Base-by-base conservation (phyloP, 176 grass and related monocot species). In the Poa pratensis region DNA sequence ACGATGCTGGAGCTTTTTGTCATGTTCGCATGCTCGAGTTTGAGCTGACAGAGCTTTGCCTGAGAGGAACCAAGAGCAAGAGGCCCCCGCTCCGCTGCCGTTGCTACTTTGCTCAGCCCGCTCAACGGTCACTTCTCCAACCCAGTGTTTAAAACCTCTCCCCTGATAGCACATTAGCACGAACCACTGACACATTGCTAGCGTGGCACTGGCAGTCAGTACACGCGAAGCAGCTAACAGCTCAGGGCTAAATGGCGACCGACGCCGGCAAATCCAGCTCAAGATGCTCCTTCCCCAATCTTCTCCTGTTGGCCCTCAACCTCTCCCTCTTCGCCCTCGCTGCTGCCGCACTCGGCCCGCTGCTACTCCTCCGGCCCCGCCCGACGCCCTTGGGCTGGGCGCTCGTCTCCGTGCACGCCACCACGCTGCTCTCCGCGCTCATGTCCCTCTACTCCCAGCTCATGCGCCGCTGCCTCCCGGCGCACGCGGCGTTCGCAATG, bases 341-440 rank as follows among this genome's bases (percentile, higher is more conserved):
- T 23, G 67, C 69, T 2, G 67, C 89, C 19, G 88, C 89, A 39
- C 69, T 91, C 53, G 84, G 61, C 30, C 89, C 76, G 2, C 78
- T 91, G 83, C 73, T 96, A 73, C 89, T 96, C 11, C 83, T 96
- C 67, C 86, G 85, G 19, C 83, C 61, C 34, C 67, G 61, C 1
- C 89, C 87, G 4, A 93, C 91, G 72, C 88, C 89, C 55, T 91
- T 93, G 19, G 94, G 89, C 80, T 93, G 94, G 89, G 89, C 78
- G 81, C 91, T 96, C 82, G 50, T 86, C 89, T 78, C 87, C 20
- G 89, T 91, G 35, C 92, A 90, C 69, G 72, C 66, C 53, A 58
- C 75, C 74, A 91, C 94, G 16, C 65, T 90, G 20, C 59, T 93
- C 72, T 93, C 91, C 22, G 88, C 89, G 6, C 84, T 93, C 73